Base-by-base conservation (phyloP, 768 basidiomycete species). In the Suillus luteus region DNA sequence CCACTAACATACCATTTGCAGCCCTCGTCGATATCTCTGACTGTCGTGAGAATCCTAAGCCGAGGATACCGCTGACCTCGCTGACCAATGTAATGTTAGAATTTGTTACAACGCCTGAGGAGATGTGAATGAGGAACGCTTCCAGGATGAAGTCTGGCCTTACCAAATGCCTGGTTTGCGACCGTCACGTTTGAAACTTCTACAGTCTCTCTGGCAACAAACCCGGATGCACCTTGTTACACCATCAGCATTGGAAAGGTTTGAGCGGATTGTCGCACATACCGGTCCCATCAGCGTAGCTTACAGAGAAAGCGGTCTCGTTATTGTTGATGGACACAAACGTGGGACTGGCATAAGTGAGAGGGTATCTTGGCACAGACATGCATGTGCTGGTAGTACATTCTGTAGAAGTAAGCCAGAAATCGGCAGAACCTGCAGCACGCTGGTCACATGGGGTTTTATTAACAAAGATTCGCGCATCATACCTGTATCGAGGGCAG, bases 401-500 rank as follows among this genome's bases (percentile, higher is more conserved):
- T 5, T 69, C 79, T 9, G 90, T 87, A 17, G 90, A 88, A 51
- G 85, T 70, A 22, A 93, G 66, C 91, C 91, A 93, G 14, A 90
- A 75, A 76, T 88, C 87, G 17, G 88, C 79, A 41, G 57, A 58
- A 41, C 57, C 57, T 58, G 57, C 17, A 19, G 19, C 31, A 31
- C 17, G 24, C 9, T 41, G 15, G 11, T 40, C 5, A 19, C 10
- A 58, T n/a, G 2, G 6, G 31, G 5, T 35, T 33, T 27, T 37
- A 57, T 57, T 40, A 5, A 12, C 1, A 37, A 70, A 72, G 52
- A 55, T 75, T 73, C 43, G 17, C 73, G 72, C 19, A 70, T 75
- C 9, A 91, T 92, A 19, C 81, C 92, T 1, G 91, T 93, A 71
- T 93, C 92, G 51, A 93, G 76, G 0, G 85, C 85, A 22, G 87